phyloP scores from a whole-genome alignment of 2,329 filamentous ascomycete genomes.

The Xylariales sp. region DNA sequence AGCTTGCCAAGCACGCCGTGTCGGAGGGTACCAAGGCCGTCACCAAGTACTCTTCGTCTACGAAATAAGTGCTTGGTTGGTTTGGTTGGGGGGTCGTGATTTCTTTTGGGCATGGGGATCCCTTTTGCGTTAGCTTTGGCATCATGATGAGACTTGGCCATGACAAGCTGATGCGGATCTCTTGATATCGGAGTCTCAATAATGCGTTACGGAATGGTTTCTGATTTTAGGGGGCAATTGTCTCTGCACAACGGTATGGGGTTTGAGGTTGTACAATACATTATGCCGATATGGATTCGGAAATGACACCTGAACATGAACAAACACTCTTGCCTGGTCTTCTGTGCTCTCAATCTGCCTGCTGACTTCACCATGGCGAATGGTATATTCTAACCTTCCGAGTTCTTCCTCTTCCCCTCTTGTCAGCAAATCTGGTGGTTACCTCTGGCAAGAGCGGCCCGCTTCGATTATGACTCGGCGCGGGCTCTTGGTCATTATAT shows the following conservation, averaged over 20 bases:
- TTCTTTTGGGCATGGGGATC: conserved; percentile 50
- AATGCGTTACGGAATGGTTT: conserved; percentile 71
- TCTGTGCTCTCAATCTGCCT: neutral
- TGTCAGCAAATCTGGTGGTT: too few relatives aligned
- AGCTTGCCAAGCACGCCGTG: conserved; percentile 98
- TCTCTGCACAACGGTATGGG: conserved; percentile 65
- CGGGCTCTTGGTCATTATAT: too few relatives aligned
- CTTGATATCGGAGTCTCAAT: conserved; percentile 48
- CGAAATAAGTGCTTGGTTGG: conserved; percentile 70
- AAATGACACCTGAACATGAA: conserved; percentile 61
- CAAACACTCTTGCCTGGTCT: conserved; percentile 11
- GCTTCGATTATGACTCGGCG: too few relatives aligned
- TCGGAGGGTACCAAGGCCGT: conserved; percentile 99
- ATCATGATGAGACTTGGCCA: conserved; percentile 52
- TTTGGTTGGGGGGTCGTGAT: conserved; percentile 52
- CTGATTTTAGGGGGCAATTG: conserved; percentile 61
- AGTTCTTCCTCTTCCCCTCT: too few relatives aligned
- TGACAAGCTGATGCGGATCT: conserved; percentile 14
- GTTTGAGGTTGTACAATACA: conserved; percentile 71
- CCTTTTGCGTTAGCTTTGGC: conserved; percentile 37
- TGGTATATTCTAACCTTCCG: neutral
- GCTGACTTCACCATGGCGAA: neutral
- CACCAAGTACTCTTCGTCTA: conserved; percentile 99
- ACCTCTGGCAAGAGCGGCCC: too few relatives aligned
- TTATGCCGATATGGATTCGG: conserved; percentile 59